phyloP scores from a whole-genome alignment of 2,329 filamentous ascomycete genomes.

The Talaromyces pinophilus region DNA sequence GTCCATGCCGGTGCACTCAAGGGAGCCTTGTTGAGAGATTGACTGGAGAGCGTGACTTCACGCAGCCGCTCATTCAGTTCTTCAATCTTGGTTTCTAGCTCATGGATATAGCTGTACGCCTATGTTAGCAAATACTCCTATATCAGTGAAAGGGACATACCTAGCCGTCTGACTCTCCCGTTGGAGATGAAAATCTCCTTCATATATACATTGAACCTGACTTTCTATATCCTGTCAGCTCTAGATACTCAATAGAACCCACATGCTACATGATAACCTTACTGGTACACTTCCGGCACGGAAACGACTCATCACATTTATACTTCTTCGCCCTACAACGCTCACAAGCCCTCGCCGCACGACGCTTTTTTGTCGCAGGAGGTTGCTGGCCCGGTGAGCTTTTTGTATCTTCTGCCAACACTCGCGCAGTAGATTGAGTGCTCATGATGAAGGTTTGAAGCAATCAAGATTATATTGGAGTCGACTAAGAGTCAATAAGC shows the following conservation, averaged over 20 bases:
- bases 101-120: conserved; percentile 35
- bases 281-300: conserved; percentile 50
- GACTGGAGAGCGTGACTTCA: conserved; percentile 11
- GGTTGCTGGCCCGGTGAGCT: conserved; percentile 17
- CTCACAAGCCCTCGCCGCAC: conserved; percentile 51
- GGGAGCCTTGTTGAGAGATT: conserved; percentile 22
- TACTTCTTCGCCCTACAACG: conserved; percentile 52
- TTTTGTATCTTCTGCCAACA: not conserved
- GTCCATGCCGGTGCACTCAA: not conserved
- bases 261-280: conserved; percentile 23
- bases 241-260: not conserved
- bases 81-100: conserved; percentile 39
- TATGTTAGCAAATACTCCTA: not conserved
- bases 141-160: not conserved
- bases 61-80: conserved; percentile 34
- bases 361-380: conserved; percentile 35
- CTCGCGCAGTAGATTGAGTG: not conserved
- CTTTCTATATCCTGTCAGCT: not conserved
- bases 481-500: not conserved
- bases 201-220: not conserved
- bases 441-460: not conserved
- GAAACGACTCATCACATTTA: conserved; percentile 51
- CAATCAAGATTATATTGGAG: not conserved
- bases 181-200: not conserved
- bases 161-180: not conserved